phyloP scores from a whole-genome alignment of 2,329 filamentous ascomycete genomes.

The Apiospora arundinis region DNA sequence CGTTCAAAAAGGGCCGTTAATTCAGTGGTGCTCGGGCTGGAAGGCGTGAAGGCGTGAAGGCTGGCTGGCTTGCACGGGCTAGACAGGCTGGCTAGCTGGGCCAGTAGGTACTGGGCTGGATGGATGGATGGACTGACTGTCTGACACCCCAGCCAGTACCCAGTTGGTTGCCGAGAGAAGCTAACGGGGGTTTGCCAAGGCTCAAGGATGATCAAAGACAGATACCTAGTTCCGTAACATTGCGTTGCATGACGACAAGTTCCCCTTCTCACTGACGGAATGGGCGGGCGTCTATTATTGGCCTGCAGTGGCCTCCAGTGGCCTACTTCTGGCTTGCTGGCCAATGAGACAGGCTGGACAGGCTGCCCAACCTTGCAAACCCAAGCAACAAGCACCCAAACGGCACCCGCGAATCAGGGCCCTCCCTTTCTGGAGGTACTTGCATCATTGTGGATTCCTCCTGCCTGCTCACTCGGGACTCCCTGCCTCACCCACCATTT shows the following conservation, averaged over 20 bases:
- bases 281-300: constrained; percentile 11
- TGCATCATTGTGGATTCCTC: constrained; percentile 9
- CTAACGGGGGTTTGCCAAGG: background rate
- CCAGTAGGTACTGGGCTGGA: too few relatives aligned
- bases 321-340: background rate
- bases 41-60: background rate
- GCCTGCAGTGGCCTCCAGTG: too few relatives aligned
- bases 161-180: background rate
- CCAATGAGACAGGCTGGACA: constrained; percentile 8
- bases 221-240: constrained; percentile 5
- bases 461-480: constrained; percentile 8
- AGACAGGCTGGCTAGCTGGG: background rate
- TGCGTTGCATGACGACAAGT: constrained; percentile 17
- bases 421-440: background rate
- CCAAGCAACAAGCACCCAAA: background rate
- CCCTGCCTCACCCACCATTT: background rate
- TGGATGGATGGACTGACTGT: too few relatives aligned
- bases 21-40: constrained; percentile 8
- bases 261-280: constrained; percentile 1
- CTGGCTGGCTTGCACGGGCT: background rate
- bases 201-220: background rate
- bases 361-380: background rate
- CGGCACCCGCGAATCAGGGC: background rate
- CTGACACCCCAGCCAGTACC: background rate
- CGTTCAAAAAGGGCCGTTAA: background rate